Base-by-base conservation (phyloP, 148 eudicot species). In the Chenopodium quinoa region DNA sequence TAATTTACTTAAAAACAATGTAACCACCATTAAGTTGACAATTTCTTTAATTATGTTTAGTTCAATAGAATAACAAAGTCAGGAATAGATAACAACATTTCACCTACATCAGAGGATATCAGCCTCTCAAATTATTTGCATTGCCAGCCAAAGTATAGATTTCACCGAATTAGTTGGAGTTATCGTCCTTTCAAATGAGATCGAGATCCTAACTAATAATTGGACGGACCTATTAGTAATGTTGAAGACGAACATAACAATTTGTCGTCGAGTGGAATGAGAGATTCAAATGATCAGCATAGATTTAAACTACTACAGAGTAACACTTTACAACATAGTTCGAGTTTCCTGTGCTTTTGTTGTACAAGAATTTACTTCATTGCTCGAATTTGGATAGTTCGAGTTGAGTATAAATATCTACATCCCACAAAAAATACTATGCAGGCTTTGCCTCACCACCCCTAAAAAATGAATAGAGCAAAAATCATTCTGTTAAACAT, bases 401-500 rank as follows among this genome's bases (percentile, higher is more conserved):
- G 44, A 67, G 62, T 68, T 77, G 11, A 29, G 16, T 37, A 58
- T 47, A 47, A 7, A 65, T n/a, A 32, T 8, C 27, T 27, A 44
- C 20, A 46, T 64, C 65, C 65, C 79, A n/a, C 73, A 50, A 52
- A 32, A 71, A 46, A 78, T 20, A 71, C 13, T 47, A 31, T 64
- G 73, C 78, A 60, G 71, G 48, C 74, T 66, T 56, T 56, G 62
- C 62, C 62, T 56, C 22, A 27, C 66, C 66, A 29, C 37, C 14
- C 12, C 78, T 54, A 54, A 13, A 31, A 78, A 54, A 79, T 65
- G 25, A 27, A 77, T 25, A 60, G 74, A 14, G 19, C 12, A 68
- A 68, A 68, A 64, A n/a, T 48, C 75, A 48, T 81, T 48, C 66
- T 34, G 67, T 80, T 81, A 23, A 71, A 56, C 86, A 80, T 27